Evolutionary conservation across 2,329 filamentous ascomycete genomes (phyloP).

Genomic region (Colletotrichum orbiculare): DNA sequence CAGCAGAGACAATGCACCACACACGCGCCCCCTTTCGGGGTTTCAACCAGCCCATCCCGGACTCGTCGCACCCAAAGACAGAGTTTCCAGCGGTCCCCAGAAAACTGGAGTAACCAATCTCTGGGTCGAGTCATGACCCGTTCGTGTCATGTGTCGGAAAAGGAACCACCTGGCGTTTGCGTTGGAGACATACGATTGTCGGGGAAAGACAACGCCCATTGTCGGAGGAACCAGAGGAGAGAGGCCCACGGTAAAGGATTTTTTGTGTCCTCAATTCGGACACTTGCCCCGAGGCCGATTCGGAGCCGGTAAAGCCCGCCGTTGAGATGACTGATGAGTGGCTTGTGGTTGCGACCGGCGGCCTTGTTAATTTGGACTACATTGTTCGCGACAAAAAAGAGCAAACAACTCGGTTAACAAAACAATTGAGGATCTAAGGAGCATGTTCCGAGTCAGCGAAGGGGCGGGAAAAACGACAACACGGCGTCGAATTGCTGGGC

Average conservation of each 20-base stretch:
- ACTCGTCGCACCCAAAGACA: slow-evolving; percentile 2
- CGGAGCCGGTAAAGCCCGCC: slow-evolving; percentile 4
- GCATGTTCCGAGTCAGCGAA: not conserved
- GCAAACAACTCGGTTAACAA: not conserved
- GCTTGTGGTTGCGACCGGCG: slow-evolving; percentile 10
- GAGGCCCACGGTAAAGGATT: not conserved
- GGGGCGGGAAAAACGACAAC: not conserved
- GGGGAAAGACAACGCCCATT: slow-evolving; percentile 5
- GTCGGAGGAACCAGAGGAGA: not conserved
- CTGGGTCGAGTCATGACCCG: slow-evolving; percentile 30
- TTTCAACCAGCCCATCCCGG: slow-evolving; percentile 29
- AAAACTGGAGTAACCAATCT: slow-evolving; percentile 28
- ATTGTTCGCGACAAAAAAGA: not conserved
- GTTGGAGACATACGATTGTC: not conserved
- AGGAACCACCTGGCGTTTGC: not conserved
- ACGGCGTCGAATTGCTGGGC: not conserved
- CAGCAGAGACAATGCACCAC: slow-evolving; percentile 5
- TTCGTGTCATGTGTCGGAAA: slow-evolving; percentile 27
- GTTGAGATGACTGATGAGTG: not conserved
- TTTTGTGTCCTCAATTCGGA: not conserved
- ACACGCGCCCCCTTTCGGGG: not conserved
- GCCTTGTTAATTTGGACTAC: not conserved
- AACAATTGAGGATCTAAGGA: slow-evolving; percentile 1
- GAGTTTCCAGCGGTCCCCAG: slow-evolving; percentile 17
- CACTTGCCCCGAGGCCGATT: slow-evolving; percentile 18